Evolutionary conservation across 768 basidiomycete genomes (phyloP).

Genomic region (Pleurotus salmoneostramineus): DNA sequence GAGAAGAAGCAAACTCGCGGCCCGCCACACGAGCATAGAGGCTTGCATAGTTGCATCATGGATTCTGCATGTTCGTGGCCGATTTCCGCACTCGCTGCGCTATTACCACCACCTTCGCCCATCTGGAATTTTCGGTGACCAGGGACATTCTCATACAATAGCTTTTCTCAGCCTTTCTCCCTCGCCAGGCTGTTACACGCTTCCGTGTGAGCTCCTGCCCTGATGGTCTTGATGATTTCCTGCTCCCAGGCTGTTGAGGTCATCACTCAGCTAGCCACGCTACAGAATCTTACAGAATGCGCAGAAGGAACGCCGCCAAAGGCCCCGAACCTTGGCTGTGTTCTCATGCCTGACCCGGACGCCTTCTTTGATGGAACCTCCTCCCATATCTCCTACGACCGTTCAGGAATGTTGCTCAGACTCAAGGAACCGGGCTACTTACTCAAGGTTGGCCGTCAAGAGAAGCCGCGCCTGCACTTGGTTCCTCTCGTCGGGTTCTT

Average conservation of each 20-base stretch:
- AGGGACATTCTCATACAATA: not conserved
- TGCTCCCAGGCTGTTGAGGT: not conserved
- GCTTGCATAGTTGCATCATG: not conserved
- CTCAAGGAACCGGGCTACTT: not conserved
- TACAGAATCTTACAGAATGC: not conserved
- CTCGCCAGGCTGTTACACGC: not conserved
- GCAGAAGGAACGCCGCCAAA: not conserved
- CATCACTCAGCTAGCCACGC: not conserved
- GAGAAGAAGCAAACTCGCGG: no score
- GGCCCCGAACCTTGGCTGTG: no score
- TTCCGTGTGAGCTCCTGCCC: conserved; percentile 2
- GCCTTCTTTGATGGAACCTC: not conserved
- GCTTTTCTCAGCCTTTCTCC: not conserved
- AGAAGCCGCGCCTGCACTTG: not conserved
- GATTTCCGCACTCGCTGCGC: conserved; percentile 1
- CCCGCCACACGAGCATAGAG: no score
- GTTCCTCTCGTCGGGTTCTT: not conserved
- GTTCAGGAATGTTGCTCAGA: not conserved
- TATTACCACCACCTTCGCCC: not conserved
- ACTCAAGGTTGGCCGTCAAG: not conserved
- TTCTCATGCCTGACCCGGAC: not conserved
- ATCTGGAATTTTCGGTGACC: not conserved
- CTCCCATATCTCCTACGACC: not conserved
- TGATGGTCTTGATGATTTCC: not conserved
- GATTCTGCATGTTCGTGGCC: not conserved